These are phyloP conservation scores for Backusella circina DNA, from an alignment of 192 early-diverging fungal species.

Conservation along the genomic window DNA sequence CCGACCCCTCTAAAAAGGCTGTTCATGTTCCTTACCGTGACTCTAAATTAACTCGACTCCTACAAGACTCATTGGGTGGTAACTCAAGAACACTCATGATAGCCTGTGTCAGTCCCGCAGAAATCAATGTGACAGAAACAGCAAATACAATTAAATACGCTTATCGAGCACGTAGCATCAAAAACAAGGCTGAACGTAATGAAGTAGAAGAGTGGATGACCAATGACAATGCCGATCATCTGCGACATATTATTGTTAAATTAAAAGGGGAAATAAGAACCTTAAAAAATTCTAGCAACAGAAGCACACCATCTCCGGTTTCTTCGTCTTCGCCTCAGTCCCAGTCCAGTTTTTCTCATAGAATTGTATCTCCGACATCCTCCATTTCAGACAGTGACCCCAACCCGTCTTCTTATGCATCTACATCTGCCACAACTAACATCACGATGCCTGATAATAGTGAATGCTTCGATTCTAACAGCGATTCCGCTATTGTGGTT, in stretches of 20 bases:
- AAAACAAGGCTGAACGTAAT: slow-evolving; percentile 84
- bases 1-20: slow-evolving; percentile 58
- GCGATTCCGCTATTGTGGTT: not conserved
- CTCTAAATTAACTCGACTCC: slow-evolving; percentile 92
- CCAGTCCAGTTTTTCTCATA: not conserved
- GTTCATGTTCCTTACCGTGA: slow-evolving; percentile 94
- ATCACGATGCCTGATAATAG: not conserved
- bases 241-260: slow-evolving; percentile 60
- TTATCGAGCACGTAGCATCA: slow-evolving; percentile 92
- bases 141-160: slow-evolving; percentile 96
- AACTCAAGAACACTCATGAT: slow-evolving; percentile 94
- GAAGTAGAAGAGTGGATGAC: slow-evolving; percentile 55
- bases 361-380: slow-evolving; percentile 1
- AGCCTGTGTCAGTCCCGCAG: slow-evolving; percentile 88
- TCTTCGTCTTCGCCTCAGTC: not conserved
- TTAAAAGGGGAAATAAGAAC: slow-evolving; percentile 54
- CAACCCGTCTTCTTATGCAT: not conserved
- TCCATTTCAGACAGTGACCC: slow-evolving; percentile 11
- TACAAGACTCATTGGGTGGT: slow-evolving; percentile 96
- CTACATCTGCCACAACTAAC: slow-evolving; percentile 7
- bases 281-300: slow-evolving; percentile 30
- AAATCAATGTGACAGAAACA: slow-evolving; percentile 85
- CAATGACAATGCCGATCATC: slow-evolving; percentile 59
- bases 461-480: not conserved
- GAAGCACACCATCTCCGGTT: not conserved